These are phyloP conservation scores for Echium plantagineum DNA, from an alignment of 257 asterid species.

Conservation along the genomic window DNA sequence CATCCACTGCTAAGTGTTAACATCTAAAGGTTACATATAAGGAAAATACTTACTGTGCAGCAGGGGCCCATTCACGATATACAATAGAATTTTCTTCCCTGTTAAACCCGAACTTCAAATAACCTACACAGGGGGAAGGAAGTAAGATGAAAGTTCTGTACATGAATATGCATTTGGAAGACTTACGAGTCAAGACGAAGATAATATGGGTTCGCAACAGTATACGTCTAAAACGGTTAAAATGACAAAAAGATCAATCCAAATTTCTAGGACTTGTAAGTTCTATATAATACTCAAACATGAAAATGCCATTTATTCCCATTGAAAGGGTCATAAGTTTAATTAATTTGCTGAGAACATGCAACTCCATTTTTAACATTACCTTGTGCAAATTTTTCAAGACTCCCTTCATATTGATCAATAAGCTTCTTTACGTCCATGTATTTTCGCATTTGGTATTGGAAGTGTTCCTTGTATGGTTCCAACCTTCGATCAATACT, in stretches of 20 bases:
- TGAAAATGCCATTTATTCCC: constrained; percentile 8
- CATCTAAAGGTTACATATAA: constrained; percentile 4
- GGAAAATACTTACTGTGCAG: constrained; percentile 68
- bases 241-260: neutral
- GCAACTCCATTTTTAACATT: constrained; percentile 19
- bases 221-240: neutral
- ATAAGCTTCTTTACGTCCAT: constrained; percentile 56
- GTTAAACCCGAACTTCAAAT: constrained; percentile 68
- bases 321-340: neutral
- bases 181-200: neutral
- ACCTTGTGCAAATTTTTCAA: constrained; percentile 83
- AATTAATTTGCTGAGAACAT: neutral
- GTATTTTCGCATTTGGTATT: constrained; percentile 50
- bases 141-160: constrained; percentile 1
- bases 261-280: neutral
- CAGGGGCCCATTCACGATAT: constrained; percentile 97
- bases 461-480: constrained; percentile 66
- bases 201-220: constrained; percentile 2
- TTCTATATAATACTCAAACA: neutral
- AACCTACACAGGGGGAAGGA: constrained; percentile 38
- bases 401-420: constrained; percentile 62
- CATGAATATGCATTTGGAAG: constrained; percentile 11
- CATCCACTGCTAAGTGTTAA: constrained; percentile 4
- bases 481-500: constrained; percentile 52
- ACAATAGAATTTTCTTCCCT: constrained; percentile 63